These are phyloP conservation scores for Ocimum tenuiflorum DNA, from an alignment of 257 asterid genomes.

Conservation along the genomic window DNA sequence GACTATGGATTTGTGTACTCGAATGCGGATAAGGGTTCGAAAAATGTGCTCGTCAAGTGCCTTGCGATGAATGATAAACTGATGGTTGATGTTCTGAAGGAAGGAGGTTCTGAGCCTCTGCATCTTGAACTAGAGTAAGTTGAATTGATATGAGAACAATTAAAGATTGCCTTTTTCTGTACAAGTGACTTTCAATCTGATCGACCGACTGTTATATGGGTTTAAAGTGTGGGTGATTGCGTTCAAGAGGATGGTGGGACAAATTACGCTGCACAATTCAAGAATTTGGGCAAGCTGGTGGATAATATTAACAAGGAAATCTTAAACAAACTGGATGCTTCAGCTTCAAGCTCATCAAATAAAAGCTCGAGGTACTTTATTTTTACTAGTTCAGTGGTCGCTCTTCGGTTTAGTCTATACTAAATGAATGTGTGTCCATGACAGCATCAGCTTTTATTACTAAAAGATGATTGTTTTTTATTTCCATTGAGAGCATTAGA, in stretches of 20 bases:
- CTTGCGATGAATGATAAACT: conserved; percentile 59
- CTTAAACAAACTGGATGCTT: conserved; percentile 32
- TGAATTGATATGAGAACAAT: not conserved
- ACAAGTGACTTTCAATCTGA: not conserved
- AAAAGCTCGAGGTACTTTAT: conserved; percentile 33
- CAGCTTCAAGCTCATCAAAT: conserved; percentile 24
- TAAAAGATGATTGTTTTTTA: not conserved
- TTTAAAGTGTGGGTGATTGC: conserved; percentile 45
- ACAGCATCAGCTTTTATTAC: not conserved
- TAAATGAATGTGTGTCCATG: not conserved
- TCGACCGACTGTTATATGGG: not conserved
- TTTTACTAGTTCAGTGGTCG: not conserved
- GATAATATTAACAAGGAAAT: conserved; percentile 35
- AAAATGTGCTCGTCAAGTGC: conserved; percentile 64
- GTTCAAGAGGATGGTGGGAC: conserved; percentile 35
- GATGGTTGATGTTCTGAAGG: conserved; percentile 57
- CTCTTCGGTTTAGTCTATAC: not conserved
- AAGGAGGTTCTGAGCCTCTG: conserved; percentile 47
- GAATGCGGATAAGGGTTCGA: conserved; percentile 43
- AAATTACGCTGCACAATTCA: conserved; percentile 50
- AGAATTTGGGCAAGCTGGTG: conserved; percentile 59
- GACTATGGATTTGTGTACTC: conserved; percentile 66
- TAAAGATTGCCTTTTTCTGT: not conserved
- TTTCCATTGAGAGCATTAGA: not conserved
- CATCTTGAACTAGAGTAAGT: conserved; percentile 61